Conservation (phyloP, 2,329 filamentous ascomycete genomes). For the Diaporthe aspalathi region DNA sequence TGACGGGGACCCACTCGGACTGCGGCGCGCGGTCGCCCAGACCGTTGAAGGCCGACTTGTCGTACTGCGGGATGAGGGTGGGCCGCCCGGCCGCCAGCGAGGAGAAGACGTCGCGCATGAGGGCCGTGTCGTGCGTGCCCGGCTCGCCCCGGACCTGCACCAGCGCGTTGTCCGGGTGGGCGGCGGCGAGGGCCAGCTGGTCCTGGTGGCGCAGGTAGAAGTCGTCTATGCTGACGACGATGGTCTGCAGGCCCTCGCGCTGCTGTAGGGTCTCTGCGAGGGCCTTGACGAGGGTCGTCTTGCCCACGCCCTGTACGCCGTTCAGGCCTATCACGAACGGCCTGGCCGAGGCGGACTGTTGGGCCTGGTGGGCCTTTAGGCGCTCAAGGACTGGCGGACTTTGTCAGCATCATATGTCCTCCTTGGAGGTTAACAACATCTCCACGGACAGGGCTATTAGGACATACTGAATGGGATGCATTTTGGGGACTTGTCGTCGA, state of each 20-base stretch:
- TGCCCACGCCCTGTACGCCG: slow-evolving; percentile 91
- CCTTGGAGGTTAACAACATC: no score
- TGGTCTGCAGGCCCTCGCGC: slow-evolving; percentile 68
- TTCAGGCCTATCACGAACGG: slow-evolving; percentile 91
- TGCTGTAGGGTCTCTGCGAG: slow-evolving; percentile 71
- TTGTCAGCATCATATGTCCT: background rate
- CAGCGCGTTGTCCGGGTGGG: slow-evolving; percentile 77
- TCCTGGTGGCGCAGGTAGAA: slow-evolving; percentile 82
- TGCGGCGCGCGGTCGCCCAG: slow-evolving; percentile 79
- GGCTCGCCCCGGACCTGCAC: slow-evolving; percentile 87
- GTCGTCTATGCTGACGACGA: slow-evolving; percentile 88
- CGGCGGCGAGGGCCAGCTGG: slow-evolving; percentile 72
- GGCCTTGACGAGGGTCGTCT: slow-evolving; percentile 84
- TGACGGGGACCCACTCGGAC: slow-evolving; percentile 70
- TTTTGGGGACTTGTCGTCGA: slow-evolving; percentile 82
- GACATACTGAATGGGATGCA: slow-evolving; percentile 75
- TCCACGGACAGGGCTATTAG: background rate
- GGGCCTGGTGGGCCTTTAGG: slow-evolving; percentile 53
- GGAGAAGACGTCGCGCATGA: slow-evolving; percentile 72
- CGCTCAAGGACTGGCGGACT: slow-evolving; percentile 62
- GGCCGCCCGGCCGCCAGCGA: slow-evolving; percentile 63
- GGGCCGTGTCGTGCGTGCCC: slow-evolving; percentile 80
- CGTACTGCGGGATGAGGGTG: slow-evolving; percentile 77
- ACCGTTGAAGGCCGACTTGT: slow-evolving; percentile 82
- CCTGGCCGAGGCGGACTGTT: slow-evolving; percentile 46